phyloP scores from a whole-genome alignment of 257 asterid genomes.

The Asclepias syriaca region DNA sequence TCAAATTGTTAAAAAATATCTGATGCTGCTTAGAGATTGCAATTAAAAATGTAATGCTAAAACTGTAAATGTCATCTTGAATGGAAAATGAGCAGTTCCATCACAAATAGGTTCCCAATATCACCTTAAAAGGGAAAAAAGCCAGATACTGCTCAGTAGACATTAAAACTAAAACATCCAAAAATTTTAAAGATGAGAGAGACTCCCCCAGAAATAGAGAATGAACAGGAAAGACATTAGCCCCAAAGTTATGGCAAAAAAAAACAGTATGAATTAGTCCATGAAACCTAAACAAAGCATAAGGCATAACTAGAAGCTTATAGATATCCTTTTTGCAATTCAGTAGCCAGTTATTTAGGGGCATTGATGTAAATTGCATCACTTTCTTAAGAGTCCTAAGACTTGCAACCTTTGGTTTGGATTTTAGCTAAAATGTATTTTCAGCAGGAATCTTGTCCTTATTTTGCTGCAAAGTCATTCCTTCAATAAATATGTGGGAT shows the following conservation, averaged over 20 bases:
- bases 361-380: too few relatives aligned
- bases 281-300: neutral
- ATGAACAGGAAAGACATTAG: neutral
- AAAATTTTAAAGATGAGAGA: neutral
- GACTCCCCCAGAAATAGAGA: neutral
- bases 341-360: neutral
- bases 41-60: neutral
- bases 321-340: neutral
- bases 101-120: neutral
- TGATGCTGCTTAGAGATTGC: neutral
- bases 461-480: too few relatives aligned
- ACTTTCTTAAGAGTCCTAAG: too few relatives aligned
- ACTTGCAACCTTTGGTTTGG: too few relatives aligned
- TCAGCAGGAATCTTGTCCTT: too few relatives aligned
- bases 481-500: too few relatives aligned
- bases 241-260: neutral
- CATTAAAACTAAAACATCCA: too few relatives aligned
- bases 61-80: neutral
- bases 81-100: neutral
- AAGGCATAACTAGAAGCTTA: neutral
- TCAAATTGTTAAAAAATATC: neutral
- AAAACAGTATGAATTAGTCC: neutral
- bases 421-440: too few relatives aligned
- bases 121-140: neutral
- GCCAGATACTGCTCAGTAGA: neutral